A percentile compares a stretch with the other conserved stretches of the same genome.
Evolutionary conservation across 2,329 filamentous ascomycete species (phyloP).

Genomic region (Penicillium sp.): DNA sequence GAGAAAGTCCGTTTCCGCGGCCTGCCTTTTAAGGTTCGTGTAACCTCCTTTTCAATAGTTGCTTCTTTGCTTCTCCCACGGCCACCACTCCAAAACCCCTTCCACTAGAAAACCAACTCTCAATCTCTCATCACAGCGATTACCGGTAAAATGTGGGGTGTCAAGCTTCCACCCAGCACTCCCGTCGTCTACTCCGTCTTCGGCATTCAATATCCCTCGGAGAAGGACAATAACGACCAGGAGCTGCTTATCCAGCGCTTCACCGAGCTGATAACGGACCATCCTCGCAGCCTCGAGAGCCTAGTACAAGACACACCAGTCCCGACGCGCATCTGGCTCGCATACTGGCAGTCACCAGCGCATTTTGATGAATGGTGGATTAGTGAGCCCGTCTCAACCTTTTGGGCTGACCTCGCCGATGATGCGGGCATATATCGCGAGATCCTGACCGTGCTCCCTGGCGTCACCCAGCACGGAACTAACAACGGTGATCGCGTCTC

Average conservation of each 20-base stretch:
- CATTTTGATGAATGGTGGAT: conserved; percentile 23
- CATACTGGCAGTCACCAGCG: conserved; percentile 19
- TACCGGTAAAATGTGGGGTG: not conserved
- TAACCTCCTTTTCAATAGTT: not conserved
- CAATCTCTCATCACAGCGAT: not conserved
- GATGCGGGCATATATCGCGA: conserved; percentile 26
- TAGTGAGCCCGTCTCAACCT: conserved; percentile 14
- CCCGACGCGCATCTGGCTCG: conserved; percentile 21
- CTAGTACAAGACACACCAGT: conserved; percentile 29
- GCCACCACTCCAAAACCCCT: not conserved
- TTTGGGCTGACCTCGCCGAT: conserved; percentile 22
- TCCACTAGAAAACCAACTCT: not conserved
- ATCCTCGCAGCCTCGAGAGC: conserved; percentile 13
- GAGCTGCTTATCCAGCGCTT: conserved; percentile 4
- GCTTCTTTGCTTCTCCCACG: not conserved
- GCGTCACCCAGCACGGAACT: conserved; percentile 20
- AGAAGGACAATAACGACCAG: not conserved
- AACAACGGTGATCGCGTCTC: conserved; percentile 6
- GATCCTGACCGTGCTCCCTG: conserved; percentile 17
- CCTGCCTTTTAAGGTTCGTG: not conserved
- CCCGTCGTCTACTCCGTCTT: conserved; percentile 20
- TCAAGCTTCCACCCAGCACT: not conserved
- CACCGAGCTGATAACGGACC: conserved; percentile 9
- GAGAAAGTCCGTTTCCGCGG: too few species aligned
- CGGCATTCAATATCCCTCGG: conserved; percentile 20